Percentiles rank a stretch among this genome's conserved stretches.
phyloP scores from a whole-genome alignment of 225 moss, liverwort and hornwort species.

The Bryum argenteum region DNA sequence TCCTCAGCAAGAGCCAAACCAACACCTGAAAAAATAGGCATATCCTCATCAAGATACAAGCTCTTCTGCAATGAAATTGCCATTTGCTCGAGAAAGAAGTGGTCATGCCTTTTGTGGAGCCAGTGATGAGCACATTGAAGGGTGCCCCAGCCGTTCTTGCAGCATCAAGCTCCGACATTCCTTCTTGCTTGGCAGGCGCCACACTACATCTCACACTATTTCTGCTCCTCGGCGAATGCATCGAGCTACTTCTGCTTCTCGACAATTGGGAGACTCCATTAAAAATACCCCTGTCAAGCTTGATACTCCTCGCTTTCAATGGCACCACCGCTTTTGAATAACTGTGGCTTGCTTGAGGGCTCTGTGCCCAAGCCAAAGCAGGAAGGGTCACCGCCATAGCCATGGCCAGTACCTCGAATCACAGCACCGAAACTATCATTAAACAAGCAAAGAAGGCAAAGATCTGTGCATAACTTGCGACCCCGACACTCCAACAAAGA shows the following conservation, averaged over 20 bases:
- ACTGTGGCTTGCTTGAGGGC: not conserved
- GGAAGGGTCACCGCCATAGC: conserved; percentile 43
- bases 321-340: not conserved
- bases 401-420: no score
- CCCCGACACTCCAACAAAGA: not conserved
- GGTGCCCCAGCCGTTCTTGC: conserved; percentile 38
- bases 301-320: not conserved
- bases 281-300: not conserved
- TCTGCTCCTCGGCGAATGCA: conserved; percentile 2
- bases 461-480: not conserved
- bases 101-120: conserved; percentile 75
- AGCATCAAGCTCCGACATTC: conserved; percentile 27
- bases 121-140: conserved; percentile 89
- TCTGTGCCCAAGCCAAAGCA: conserved; percentile 24
- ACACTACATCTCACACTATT: conserved; percentile 39
- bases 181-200: conserved; percentile 42
- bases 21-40: conserved; percentile 47
- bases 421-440: not conserved
- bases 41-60: no score
- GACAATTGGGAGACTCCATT: conserved; percentile 18
- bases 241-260: no score
- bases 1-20: conserved; percentile 92
- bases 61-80: no score
- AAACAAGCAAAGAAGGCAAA: not conserved
- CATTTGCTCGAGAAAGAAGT: not conserved